Evolutionary conservation across 768 basidiomycete species (phyloP).

Genomic region (Boletus patriciae): DNA sequence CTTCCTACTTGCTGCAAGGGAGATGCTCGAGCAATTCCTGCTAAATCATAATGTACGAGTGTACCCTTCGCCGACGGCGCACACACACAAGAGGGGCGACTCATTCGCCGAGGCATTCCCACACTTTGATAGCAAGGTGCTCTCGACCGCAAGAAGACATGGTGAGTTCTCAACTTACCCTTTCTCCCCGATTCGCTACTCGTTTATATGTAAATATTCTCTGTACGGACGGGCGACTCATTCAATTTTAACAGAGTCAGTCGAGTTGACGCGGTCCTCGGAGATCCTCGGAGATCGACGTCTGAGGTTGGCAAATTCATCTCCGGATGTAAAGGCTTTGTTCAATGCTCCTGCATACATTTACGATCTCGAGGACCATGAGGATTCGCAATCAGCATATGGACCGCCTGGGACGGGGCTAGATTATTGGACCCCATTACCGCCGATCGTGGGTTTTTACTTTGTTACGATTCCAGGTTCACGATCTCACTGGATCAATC

Average conservation of each 20-base stretch:
- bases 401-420: constrained; percentile 48
- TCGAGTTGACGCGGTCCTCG: constrained; percentile 64
- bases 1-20: constrained; percentile 83
- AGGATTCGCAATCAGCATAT: constrained; percentile 62
- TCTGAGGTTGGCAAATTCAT: constrained; percentile 82
- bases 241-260: constrained; percentile 54
- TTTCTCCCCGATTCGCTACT: constrained; percentile 30
- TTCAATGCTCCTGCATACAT: constrained; percentile 87
- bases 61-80: constrained; percentile 76
- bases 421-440: constrained; percentile 77
- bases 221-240: constrained; percentile 10
- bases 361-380: constrained; percentile 73
- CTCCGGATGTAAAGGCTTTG: constrained; percentile 92
- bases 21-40: constrained; percentile 91
- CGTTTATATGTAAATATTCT: constrained; percentile 11
- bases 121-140: constrained; percentile 92
- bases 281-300: constrained; percentile 70
- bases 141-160: constrained; percentile 73
- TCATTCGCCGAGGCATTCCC: constrained; percentile 95
- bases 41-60: constrained; percentile 79
- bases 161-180: constrained; percentile 39
- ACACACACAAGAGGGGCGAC: constrained; percentile 82
- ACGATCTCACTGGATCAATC: constrained; percentile 20
- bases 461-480: constrained; percentile 5
- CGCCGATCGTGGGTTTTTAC: constrained; percentile 62